Conservation (phyloP, 345 rosid species). For the Xanthoceras sorbifolium region DNA sequence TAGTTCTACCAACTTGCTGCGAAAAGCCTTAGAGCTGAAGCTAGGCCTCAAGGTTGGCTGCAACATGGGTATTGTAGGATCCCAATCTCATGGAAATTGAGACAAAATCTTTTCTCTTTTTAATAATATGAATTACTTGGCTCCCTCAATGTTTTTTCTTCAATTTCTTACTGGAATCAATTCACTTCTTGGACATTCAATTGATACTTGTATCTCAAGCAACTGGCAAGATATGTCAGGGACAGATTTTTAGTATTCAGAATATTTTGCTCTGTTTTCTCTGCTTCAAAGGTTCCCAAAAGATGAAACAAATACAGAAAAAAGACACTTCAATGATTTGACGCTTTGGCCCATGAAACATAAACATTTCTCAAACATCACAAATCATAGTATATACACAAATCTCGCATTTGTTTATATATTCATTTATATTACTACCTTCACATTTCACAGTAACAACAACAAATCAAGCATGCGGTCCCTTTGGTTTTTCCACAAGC, state of each 20-base stretch:
- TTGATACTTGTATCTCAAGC: not conserved
- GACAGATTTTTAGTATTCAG: not conserved
- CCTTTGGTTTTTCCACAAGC: conserved; percentile 25
- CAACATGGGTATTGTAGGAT: not conserved
- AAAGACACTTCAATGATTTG: not conserved
- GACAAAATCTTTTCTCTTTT: not conserved
- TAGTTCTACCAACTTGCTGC: not conserved
- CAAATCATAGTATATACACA: conserved; percentile 5
- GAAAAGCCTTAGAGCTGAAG: not conserved
- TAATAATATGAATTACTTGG: not conserved
- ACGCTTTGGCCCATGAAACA: conserved; percentile 24
- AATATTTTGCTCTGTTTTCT: conserved; percentile 4
- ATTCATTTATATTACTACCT: not conserved
- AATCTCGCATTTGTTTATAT: not conserved
- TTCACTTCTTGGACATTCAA: not conserved
- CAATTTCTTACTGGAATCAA: not conserved
- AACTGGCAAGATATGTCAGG: not conserved
- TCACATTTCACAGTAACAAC: not conserved
- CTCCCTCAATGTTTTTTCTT: not conserved
- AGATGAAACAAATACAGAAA: not conserved
- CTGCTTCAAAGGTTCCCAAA: not conserved
- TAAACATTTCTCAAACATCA: conserved; percentile 4
- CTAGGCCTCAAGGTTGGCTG: not conserved
- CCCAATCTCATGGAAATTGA: not conserved
- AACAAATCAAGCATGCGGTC: conserved; percentile 5